phyloP scores from a whole-genome alignment of 1,284 basidiomycete genomes.

The Tylopilus sp. region DNA sequence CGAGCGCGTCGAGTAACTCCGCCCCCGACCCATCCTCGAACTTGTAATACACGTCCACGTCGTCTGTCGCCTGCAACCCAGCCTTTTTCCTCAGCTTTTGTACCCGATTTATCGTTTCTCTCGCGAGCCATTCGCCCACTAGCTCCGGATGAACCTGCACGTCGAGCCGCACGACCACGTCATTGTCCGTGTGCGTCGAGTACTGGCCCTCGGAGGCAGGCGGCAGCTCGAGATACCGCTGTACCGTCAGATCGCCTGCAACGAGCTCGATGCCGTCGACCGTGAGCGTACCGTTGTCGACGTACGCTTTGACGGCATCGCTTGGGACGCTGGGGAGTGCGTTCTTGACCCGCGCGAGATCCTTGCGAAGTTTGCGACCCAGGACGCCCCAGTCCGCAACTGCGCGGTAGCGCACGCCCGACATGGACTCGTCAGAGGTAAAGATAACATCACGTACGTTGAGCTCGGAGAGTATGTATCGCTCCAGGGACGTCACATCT shows the following conservation, averaged over 20 bases:
- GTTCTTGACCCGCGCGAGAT: conserved; percentile 86
- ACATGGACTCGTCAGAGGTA: conserved; percentile 81
- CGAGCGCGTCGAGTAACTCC: conserved; percentile 70
- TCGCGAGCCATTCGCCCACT: conserved; percentile 81
- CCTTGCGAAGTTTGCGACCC: conserved; percentile 91
- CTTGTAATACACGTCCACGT: conserved; percentile 84
- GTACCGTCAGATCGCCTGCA: conserved; percentile 85
- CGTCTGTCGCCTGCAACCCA: conserved; percentile 90
- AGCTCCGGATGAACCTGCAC: conserved; percentile 84
- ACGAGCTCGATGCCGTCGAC: conserved; percentile 90
- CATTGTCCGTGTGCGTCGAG: conserved; percentile 88
- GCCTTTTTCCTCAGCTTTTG: conserved; percentile 97
- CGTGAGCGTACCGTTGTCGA: conserved; percentile 69
- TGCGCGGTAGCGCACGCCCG: conserved; percentile 88
- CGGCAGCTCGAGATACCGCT: conserved; percentile 84
- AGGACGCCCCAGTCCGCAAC: conserved; percentile 95
- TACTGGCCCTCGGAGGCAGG: conserved; percentile 56
- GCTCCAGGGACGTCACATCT: conserved; percentile 80
- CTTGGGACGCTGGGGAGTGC: conserved; percentile 79
- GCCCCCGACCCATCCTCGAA: conserved; percentile 69
- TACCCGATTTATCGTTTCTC: conserved; percentile 90
- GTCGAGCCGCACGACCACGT: conserved; percentile 92
- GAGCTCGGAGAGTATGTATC: conserved; percentile 92
- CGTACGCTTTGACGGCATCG: conserved; percentile 80
- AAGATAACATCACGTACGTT: conserved; percentile 90